A percentile compares a stretch with the other conserved stretches of the same genome.
Conservation (phyloP, 805 yeast species). For the Sporopachydermia lactativora region DNA sequence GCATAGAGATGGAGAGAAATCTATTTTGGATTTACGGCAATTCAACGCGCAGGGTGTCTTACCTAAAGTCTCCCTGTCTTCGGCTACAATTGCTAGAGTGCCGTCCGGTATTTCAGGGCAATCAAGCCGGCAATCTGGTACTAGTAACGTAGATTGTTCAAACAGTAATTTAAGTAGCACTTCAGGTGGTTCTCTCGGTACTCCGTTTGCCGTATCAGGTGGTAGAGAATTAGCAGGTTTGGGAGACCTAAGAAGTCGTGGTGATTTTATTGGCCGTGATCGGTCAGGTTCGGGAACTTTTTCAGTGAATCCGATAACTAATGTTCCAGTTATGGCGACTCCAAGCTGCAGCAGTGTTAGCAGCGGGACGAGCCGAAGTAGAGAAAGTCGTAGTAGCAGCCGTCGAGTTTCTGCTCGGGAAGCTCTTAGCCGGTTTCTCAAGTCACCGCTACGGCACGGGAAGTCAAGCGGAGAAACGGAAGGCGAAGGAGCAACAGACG, state of each 20-base stretch:
- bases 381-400: too few relatives aligned
- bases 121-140: too few relatives aligned
- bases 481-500: too few relatives aligned
- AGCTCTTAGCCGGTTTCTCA: too few relatives aligned
- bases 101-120: background rate
- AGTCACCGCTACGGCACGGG: too few relatives aligned
- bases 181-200: background rate
- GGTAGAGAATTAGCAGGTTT: too few relatives aligned
- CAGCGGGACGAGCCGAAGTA: too few relatives aligned
- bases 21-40: background rate
- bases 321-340: too few relatives aligned
- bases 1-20: slow-evolving; percentile 1
- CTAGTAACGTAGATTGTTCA: background rate
- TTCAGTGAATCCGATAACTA: too few relatives aligned
- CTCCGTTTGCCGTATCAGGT: slow-evolving; percentile 1
- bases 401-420: too few relatives aligned
- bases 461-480: too few relatives aligned
- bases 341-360: too few relatives aligned
- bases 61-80: background rate
- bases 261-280: background rate
- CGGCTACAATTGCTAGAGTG: background rate
- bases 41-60: background rate
- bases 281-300: background rate
- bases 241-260: background rate
- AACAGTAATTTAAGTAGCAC: background rate